These are phyloP conservation scores for Salix brachista DNA, from an alignment of 345 rosid species.

Conservation along the genomic window DNA sequence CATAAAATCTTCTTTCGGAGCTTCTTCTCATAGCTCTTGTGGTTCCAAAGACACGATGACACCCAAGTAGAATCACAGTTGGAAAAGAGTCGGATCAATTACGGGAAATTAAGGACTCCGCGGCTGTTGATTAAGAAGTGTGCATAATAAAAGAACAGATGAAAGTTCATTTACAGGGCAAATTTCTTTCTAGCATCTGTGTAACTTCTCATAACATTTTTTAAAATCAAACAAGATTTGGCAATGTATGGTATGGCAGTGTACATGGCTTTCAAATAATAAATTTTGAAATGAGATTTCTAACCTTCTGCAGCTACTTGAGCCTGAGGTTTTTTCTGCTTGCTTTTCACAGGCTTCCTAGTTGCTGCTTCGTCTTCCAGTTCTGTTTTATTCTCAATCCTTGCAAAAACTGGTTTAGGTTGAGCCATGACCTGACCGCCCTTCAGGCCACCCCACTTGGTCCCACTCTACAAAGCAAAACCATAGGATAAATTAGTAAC, in stretches of 20 bases:
- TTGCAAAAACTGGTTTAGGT: slow-evolving; percentile 74
- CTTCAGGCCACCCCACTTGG: slow-evolving; percentile 89
- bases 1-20: background rate
- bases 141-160: background rate
- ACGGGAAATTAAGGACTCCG: background rate
- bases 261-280: background rate
- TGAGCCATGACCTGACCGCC: slow-evolving; percentile 82
- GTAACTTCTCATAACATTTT: background rate
- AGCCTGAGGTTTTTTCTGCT: slow-evolving; percentile 38
- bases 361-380: slow-evolving; percentile 25
- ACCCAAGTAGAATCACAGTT: background rate
- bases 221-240: background rate
- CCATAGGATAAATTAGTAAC: background rate
- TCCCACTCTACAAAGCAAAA: slow-evolving; percentile 43
- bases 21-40: background rate
- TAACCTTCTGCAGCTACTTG: slow-evolving; percentile 49
- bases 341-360: slow-evolving; percentile 39
- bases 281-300: background rate
- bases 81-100: background rate
- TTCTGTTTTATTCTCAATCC: slow-evolving; percentile 53
- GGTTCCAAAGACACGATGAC: background rate
- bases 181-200: background rate
- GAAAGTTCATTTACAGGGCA: background rate
- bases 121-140: background rate
- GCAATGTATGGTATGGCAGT: background rate